Evolutionary conservation across 768 basidiomycete species (phyloP).

Genomic region (Pleurotus tuber-regium): DNA sequence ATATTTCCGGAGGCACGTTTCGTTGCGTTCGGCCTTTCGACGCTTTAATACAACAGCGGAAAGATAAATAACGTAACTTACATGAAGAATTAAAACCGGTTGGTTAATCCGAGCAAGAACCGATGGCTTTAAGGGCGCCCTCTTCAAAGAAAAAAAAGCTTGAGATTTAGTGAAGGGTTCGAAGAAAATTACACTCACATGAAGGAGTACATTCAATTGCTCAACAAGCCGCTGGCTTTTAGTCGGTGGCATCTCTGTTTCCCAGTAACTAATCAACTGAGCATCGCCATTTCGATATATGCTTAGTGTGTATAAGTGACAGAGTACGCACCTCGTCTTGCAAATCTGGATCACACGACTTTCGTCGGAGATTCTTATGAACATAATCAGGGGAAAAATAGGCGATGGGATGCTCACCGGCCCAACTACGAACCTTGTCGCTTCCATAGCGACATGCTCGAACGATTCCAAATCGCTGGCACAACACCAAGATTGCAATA

Average conservation of each 20-base stretch:
- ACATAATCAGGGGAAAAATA: constrained; percentile 3
- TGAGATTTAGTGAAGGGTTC: not conserved
- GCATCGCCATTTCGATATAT: not conserved
- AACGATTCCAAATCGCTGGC: constrained; percentile 65
- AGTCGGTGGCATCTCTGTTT: constrained; percentile 50
- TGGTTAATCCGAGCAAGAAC: constrained; percentile 49
- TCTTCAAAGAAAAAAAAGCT: constrained; percentile 36
- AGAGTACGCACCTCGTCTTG: constrained; percentile 56
- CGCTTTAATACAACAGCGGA: constrained; percentile 11
- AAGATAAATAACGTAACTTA: too few species aligned
- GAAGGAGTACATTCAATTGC: constrained; percentile 53
- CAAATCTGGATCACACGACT: constrained; percentile 46
- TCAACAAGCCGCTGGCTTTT: constrained; percentile 51
- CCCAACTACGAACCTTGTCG: constrained; percentile 52
- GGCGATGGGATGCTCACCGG: constrained; percentile 37
- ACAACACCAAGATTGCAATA: constrained; percentile 60
- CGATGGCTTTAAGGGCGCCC: constrained; percentile 47
- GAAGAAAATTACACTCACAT: constrained; percentile 39
- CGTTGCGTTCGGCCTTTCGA: constrained; percentile 57
- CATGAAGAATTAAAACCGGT: constrained; percentile 71
- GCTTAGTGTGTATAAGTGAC: not conserved
- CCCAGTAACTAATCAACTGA: constrained; percentile 69
- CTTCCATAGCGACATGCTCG: constrained; percentile 64
- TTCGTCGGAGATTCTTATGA: constrained; percentile 6
- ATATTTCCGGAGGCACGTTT: constrained; percentile 49